These are phyloP conservation scores for Blastobotrys elegans DNA, from an alignment of 1,139 yeast genomes.

Conservation along the genomic window DNA sequence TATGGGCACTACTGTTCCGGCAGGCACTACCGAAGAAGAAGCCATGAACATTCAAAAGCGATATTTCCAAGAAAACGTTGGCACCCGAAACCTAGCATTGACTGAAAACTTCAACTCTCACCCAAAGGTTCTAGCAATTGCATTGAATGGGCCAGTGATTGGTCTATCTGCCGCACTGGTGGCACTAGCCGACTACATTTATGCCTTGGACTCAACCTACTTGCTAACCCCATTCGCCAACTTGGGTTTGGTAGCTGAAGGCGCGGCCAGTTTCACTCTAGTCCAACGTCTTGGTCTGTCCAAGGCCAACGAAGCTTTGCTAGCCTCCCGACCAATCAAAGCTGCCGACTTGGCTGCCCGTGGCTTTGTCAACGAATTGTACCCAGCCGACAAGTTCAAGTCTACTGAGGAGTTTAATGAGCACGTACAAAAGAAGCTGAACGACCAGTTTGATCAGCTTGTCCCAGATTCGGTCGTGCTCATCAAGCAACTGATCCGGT, in stretches of 20 bases:
- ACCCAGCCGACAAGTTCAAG: conserved; percentile 41
- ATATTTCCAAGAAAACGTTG: conserved; percentile 36
- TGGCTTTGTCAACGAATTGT: conserved; percentile 61
- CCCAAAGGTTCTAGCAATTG: conserved; percentile 64
- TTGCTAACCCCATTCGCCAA: conserved; percentile 75
- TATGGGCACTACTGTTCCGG: conserved; percentile 19
- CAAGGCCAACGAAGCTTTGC: conserved; percentile 66
- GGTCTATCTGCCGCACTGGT: conserved; percentile 76
- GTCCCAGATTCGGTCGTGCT: conserved; percentile 56
- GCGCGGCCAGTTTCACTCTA: conserved; percentile 67
- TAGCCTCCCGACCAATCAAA: conserved; percentile 60
- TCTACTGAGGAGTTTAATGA: conserved; percentile 59
- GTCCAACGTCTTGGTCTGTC: conserved; percentile 70
- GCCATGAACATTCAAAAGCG: conserved; percentile 20
- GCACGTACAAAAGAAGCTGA: conserved; percentile 45
- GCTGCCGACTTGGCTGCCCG: conserved; percentile 53
- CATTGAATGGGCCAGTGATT: conserved; percentile 83
- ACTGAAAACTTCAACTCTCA: conserved; percentile 70
- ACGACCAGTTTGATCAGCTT: conserved; percentile 37
- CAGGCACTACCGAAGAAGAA: conserved; percentile 26
- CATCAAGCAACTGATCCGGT: conserved; percentile 52
- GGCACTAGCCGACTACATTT: conserved; percentile 69
- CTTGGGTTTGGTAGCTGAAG: conserved; percentile 81
- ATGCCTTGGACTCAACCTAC: conserved; percentile 61
- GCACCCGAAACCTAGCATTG: conserved; percentile 64